phyloP scores from a whole-genome alignment of 129 eudicot species.

The Tagetes patula region DNA sequence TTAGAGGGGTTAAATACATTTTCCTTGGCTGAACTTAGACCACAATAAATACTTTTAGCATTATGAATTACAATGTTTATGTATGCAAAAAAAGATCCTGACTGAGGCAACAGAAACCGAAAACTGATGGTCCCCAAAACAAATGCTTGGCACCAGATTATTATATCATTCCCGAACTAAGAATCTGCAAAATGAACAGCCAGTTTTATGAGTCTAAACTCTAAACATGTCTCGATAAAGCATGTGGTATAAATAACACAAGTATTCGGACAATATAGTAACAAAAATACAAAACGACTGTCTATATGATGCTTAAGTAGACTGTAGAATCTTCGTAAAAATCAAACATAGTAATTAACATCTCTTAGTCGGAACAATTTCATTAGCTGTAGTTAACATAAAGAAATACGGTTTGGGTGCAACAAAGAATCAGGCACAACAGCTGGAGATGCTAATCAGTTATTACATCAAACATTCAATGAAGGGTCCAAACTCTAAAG shows the following conservation, averaged over 20 bases:
- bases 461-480: neutral
- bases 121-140: slow-evolving; percentile 10
- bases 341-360: no score
- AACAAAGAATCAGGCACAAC: no score
- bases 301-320: no score
- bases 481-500: neutral
- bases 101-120: neutral
- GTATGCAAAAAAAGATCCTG: neutral
- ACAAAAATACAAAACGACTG: neutral
- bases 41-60: neutral
- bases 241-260: neutral
- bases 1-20: neutral
- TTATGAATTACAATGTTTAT: neutral
- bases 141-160: neutral
- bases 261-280: neutral
- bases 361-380: no score
- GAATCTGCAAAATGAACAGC: slow-evolving; percentile 33
- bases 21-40: neutral
- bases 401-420: no score
- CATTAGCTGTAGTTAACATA: no score
- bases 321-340: no score
- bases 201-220: neutral
- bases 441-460: no score
- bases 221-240: neutral
- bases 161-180: slow-evolving; percentile 8